Conservation (phyloP, 2,329 filamentous ascomycete species). For the Aspergillus fructus region DNA sequence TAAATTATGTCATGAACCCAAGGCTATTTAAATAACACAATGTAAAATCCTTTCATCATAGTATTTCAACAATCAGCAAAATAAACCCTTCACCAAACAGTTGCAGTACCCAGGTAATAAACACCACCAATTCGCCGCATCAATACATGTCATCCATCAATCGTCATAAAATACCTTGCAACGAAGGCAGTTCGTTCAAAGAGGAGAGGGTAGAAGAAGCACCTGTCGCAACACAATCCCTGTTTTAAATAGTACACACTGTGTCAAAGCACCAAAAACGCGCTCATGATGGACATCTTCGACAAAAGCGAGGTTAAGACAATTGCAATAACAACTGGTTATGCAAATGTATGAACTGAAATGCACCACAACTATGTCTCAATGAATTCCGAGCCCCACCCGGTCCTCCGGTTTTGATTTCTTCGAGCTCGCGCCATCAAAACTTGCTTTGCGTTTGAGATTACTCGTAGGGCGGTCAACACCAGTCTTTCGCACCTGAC, state of each 20-base stretch:
- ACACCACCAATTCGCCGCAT: conserved; percentile 20
- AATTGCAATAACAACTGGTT: conserved; percentile 9
- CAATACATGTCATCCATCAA: conserved; percentile 20
- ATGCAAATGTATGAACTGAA: neutral
- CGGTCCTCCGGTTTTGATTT: conserved; percentile 50
- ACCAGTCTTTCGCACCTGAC: conserved; percentile 58
- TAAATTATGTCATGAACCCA: neutral
- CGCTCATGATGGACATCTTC: neutral
- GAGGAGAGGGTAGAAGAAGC: neutral
- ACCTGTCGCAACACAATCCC: neutral
- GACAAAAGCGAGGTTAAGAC: conserved; percentile 4
- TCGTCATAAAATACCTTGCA: conserved; percentile 15
- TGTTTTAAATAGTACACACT: neutral
- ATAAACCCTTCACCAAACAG: neutral
- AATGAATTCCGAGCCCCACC: conserved; percentile 56
- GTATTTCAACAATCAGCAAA: neutral
- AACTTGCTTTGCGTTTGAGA: conserved; percentile 43
- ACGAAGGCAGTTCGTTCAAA: neutral
- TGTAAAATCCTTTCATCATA: neutral
- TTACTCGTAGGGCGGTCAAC: conserved; percentile 32
- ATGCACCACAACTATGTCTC: conserved; percentile 35
- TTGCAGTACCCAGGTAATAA: neutral
- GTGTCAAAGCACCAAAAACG: conserved; percentile 1
- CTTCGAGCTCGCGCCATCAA: conserved; percentile 45
- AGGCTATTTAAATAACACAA: neutral